A percentile compares a stretch with the other conserved stretches of the same genome.
phyloP scores from a whole-genome alignment of 75 land plant species.

The Sequoiadendron giganteum region DNA sequence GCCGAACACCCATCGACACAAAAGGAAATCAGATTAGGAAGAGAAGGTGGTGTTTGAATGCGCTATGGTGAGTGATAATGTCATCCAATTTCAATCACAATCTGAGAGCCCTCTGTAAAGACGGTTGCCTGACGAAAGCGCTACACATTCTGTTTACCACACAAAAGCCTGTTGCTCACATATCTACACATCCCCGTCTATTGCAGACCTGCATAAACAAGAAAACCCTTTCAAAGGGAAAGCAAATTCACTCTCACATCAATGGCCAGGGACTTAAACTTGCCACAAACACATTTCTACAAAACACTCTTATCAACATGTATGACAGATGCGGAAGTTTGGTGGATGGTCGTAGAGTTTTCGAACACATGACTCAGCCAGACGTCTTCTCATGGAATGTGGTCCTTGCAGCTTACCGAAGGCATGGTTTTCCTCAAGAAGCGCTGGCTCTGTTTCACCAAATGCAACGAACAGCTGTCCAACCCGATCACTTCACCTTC shows the following conservation, averaged over 20 bases:
- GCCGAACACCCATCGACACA: no score
- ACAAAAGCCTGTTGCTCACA: no score
- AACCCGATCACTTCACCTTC: conserved; percentile 25
- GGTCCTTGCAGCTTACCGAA: conserved; percentile 10
- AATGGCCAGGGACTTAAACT: neutral
- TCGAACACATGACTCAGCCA: neutral
- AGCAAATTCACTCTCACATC: neutral
- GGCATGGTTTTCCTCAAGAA: neutral
- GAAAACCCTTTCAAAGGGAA: neutral
- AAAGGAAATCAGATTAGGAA: no score
- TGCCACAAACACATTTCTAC: neutral
- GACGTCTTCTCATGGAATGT: conserved; percentile 24
- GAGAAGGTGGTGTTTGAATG: no score
- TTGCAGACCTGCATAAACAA: neutral
- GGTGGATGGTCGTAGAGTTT: neutral
- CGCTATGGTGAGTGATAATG: no score
- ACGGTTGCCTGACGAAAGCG: no score
- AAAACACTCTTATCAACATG: neutral
- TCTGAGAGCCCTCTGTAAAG: no score
- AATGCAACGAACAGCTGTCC: neutral
- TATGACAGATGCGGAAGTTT: neutral
- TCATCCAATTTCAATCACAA: no score
- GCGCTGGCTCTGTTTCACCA: conserved; percentile 16
- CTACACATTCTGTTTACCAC: no score
- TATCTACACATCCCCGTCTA: neutral